Conservation (phyloP, 1,139 yeast genomes). For the Protomyces inouyei region DNA sequence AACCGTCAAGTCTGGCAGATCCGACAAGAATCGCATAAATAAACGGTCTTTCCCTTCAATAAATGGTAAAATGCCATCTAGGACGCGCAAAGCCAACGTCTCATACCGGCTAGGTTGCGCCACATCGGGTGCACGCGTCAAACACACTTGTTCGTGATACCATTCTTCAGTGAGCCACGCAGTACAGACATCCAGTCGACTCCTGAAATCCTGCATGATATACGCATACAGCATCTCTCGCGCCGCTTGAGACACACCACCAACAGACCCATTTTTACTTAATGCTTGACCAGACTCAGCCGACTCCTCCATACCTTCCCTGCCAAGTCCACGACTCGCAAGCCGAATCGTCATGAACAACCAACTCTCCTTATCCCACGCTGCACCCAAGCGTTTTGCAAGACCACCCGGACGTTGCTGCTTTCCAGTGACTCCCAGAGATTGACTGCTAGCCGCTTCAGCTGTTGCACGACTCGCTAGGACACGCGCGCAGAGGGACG, state of each 20-base stretch:
- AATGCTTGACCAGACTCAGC: background rate
- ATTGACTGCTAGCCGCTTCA: background rate
- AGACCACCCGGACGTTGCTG: constrained; percentile 1
- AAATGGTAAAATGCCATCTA: constrained; percentile 79
- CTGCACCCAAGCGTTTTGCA: constrained; percentile 14
- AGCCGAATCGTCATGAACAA: constrained; percentile 65
- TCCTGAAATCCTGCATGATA: constrained; percentile 68
- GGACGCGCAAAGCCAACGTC: constrained; percentile 63
- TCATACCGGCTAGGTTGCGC: constrained; percentile 48
- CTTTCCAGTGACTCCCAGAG: background rate
- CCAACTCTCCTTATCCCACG: constrained; percentile 51
- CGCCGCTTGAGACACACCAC: constrained; percentile 51
- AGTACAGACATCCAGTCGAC: constrained; percentile 68
- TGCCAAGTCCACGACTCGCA: constrained; percentile 57
- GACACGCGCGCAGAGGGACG: background rate
- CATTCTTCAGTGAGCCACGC: constrained; percentile 97
- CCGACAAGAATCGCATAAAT: constrained; percentile 77
- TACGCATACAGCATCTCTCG: constrained; percentile 68
- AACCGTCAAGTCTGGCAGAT: constrained; percentile 68
- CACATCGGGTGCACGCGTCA: background rate
- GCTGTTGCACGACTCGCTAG: background rate
- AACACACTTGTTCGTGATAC: constrained; percentile 56
- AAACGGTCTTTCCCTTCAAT: constrained; percentile 73
- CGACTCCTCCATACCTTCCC: constrained; percentile 31
- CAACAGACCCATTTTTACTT: background rate